These are phyloP conservation scores for Fusarium sp. DNA, from an alignment of 2,329 filamentous ascomycete species.

Conservation along the genomic window DNA sequence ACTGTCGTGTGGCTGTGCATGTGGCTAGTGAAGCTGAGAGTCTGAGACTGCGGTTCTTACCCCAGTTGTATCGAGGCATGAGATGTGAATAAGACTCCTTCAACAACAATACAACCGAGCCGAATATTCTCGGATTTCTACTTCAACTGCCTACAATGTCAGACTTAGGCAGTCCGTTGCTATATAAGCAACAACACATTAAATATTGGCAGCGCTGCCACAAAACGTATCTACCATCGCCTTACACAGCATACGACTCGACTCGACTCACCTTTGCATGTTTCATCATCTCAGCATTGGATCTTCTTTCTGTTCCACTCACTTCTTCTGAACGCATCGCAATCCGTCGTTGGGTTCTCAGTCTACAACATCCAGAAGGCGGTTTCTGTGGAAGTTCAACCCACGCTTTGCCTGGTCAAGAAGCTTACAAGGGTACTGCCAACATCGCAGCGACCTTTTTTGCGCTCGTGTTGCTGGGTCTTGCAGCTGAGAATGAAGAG, in stretches of 20 bases:
- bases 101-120: background rate
- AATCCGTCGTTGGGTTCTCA: constrained; percentile 82
- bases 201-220: constrained; percentile 95
- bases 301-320: constrained; percentile 78
- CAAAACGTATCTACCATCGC: constrained; percentile 80
- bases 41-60: constrained; percentile 10
- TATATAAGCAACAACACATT: constrained; percentile 77
- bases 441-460: constrained; percentile 92
- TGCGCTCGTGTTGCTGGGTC: constrained; percentile 78
- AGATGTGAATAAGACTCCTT: background rate
- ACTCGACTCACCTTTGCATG: constrained; percentile 90
- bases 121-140: background rate
- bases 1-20: constrained; percentile 25
- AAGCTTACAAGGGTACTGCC: constrained; percentile 62
- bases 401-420: constrained; percentile 59
- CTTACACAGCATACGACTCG: constrained; percentile 90
- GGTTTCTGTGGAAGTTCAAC: constrained; percentile 90
- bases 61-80: background rate
- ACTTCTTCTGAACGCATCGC: constrained; percentile 56
- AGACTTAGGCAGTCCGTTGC: constrained; percentile 44
- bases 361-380: constrained; percentile 84
- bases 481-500: constrained; percentile 57
- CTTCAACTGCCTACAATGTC: constrained; percentile 20
- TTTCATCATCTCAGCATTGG: constrained; percentile 88
- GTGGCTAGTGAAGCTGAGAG: constrained; percentile 17